Base-by-base conservation (phyloP, 257 asterid species). In the Nicotiana benthamiana region DNA sequence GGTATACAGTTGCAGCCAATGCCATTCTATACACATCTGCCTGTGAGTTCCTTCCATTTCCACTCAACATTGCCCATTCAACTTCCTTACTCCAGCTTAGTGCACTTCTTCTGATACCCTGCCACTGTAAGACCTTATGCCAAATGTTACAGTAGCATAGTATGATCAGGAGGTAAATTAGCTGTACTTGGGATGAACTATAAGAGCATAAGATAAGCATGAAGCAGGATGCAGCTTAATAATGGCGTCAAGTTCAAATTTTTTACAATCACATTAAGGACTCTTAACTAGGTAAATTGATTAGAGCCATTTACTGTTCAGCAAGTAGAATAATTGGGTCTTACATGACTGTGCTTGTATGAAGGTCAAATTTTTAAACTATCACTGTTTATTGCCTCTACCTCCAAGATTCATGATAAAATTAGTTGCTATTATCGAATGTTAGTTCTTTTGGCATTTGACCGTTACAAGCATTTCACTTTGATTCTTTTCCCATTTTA, bases 401-500 rank as follows among this genome's bases (percentile, higher is more conserved):
- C 24, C 78, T 72, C 78, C 60, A 15, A 22, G 78, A 48, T 72
- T 46, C 61, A 7, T 24, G 60, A 46, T 0, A n/a, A 24, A 72
- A 48, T 2, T 24, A 15, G 24, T 24, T 24, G 40, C 36, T 40
- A 43, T 8, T 3, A 48, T 24, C 26, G 61, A 48, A 72, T 48
- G 22, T 48, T 48, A 48, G 40, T 48, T 72, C 22, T 24, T 72
- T 48, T 72, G 78, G 26, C 43, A 46, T 46, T 24, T 59, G 16
- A 72, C 13, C 2, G 5, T 5, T 2, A 15, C 78, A 46, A 72
- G 78, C 40, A 2, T 16, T 24, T 60, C 77, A 18, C 34, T 67
- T 63, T 74, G 68, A 62, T 72, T 22, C 61, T 72, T 46, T 24
- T 72, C 24, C 61, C 24, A 72, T 72, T 72, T 17, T 90, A 16